These are phyloP conservation scores for Prunus mume DNA, from an alignment of 306 rosid genomes.

Conservation along the genomic window DNA sequence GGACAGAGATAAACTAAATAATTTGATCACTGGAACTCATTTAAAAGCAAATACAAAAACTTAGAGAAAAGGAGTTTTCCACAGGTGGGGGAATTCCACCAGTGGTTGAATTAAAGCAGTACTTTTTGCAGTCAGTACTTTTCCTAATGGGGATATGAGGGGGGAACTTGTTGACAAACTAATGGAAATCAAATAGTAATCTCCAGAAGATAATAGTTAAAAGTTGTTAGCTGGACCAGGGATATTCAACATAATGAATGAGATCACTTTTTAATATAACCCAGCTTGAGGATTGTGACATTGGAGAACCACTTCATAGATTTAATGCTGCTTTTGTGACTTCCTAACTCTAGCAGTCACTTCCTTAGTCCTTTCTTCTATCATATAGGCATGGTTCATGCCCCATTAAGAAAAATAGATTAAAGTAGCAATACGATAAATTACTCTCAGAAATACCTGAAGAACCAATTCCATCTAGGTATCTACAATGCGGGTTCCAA, in stretches of 20 bases:
- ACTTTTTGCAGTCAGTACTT: not conserved
- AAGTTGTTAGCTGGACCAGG: not conserved
- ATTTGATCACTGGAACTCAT: constrained; percentile 1
- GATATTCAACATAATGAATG: not conserved
- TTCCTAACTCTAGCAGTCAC: not conserved
- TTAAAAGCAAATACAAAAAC: not conserved
- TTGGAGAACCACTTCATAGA: not conserved
- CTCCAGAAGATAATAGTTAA: not conserved
- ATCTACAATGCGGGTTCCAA: constrained; percentile 95
- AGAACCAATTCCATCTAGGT: constrained; percentile 84
- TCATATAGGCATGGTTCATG: not conserved
- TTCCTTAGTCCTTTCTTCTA: not conserved
- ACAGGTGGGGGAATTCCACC: too few species aligned
- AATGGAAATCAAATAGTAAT: not conserved
- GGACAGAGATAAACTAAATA: constrained; percentile 21
- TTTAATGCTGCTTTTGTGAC: not conserved
- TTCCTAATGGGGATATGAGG: not conserved
- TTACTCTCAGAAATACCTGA: constrained; percentile 35
- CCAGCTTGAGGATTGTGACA: not conserved
- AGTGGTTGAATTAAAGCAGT: too few species aligned
- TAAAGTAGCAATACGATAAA: not conserved
- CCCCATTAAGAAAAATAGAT: not conserved
- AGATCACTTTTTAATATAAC: not conserved
- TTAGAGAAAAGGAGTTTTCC: not conserved
- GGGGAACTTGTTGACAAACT: not conserved